Evolutionary conservation across 345 rosid genomes (phyloP).

Genomic region (Sonneratia alba): DNA sequence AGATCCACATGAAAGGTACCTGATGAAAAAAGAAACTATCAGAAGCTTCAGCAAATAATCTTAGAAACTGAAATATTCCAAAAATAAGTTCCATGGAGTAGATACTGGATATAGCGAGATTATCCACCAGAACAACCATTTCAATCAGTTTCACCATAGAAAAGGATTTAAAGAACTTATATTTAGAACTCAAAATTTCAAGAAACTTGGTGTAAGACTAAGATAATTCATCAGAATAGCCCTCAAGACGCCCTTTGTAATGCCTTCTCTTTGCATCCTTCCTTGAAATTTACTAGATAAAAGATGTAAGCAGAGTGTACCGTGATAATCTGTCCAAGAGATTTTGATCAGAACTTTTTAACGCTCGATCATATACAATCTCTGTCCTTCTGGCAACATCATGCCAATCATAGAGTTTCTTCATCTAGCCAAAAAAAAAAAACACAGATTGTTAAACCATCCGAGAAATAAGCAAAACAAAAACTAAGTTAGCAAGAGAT

Average conservation of each 20-base stretch:
- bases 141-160: neutral
- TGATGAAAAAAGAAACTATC: constrained; percentile 13
- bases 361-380: constrained; percentile 72
- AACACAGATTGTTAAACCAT: neutral
- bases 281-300: neutral
- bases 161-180: neutral
- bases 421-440: neutral
- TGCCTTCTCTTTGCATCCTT: neutral
- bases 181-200: neutral
- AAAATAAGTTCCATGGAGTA: neutral
- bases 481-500: neutral
- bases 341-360: constrained; percentile 54
- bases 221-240: neutral
- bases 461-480: neutral
- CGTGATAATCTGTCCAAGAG: constrained; percentile 53
- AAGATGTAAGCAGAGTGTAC: constrained; percentile 19
- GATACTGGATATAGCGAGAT: neutral
- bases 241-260: neutral
- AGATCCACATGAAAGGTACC: constrained; percentile 84
- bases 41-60: neutral
- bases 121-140: neutral
- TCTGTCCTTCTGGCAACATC: constrained; percentile 93
- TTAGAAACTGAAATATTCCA: neutral
- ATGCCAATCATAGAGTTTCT: constrained; percentile 83
- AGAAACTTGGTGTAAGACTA: neutral